Evolutionary conservation across 1,139 yeast species (phyloP).

Genomic region (Debaryomyces singareniensis): DNA sequence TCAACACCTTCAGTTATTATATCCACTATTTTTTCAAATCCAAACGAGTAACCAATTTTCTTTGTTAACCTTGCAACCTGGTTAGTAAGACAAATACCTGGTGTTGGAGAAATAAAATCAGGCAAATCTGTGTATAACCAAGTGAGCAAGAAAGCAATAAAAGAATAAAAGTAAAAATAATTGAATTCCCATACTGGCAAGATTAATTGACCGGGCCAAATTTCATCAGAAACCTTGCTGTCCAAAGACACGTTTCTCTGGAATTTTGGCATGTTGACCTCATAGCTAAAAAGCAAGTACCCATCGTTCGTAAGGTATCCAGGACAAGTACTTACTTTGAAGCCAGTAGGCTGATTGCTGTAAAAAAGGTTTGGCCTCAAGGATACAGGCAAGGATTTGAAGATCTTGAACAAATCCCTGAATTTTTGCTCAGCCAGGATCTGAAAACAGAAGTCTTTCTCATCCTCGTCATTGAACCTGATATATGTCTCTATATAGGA

Average conservation of each 20-base stretch:
- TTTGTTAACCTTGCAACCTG: constrained; percentile 40
- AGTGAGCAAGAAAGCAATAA: constrained; percentile 39
- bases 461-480: constrained; percentile 78
- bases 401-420: constrained; percentile 53
- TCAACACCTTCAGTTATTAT: constrained; percentile 44
- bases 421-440: constrained; percentile 55
- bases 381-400: constrained; percentile 62
- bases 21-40: constrained; percentile 31
- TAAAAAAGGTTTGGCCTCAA: constrained; percentile 78
- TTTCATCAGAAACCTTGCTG: constrained; percentile 48
- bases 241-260: constrained; percentile 37
- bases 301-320: constrained; percentile 86
- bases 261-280: constrained; percentile 45
- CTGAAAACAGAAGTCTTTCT: constrained; percentile 86
- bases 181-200: constrained; percentile 74
- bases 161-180: constrained; percentile 38
- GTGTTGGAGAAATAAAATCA: constrained; percentile 82
- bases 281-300: constrained; percentile 59
- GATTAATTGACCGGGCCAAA: constrained; percentile 89
- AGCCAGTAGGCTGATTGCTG: constrained; percentile 56
- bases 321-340: constrained; percentile 65
- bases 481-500: constrained; percentile 60
- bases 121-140: constrained; percentile 96
- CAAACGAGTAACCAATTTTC: constrained; percentile 25
- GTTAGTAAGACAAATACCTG: constrained; percentile 80